Evolutionary conservation across 495 filamentous ascomycete genomes (phyloP), one percentile per base, ranked within the genome.

Genomic region (Aspergillus sclerotiicarbonarius): DNA sequence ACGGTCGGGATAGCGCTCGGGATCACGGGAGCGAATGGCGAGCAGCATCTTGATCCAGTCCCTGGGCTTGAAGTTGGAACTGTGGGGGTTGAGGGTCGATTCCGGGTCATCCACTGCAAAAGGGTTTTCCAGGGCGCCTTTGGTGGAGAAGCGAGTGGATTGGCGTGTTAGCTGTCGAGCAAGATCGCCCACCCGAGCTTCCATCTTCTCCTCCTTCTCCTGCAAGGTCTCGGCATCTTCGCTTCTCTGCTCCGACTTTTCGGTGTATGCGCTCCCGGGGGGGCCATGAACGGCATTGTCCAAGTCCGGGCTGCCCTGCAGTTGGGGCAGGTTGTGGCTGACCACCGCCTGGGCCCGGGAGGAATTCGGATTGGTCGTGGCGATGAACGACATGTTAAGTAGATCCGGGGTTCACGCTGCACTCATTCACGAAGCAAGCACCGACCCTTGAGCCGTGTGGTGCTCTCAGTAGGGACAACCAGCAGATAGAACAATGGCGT

Each of bases 31-130:
- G 7, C 50, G 48, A 30, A 65, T 62, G 5, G 57, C 59, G 16
- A 72, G 50, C 6, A 67, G 54, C 31, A 62, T 59, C 50, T 60
- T 66, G 39, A 72, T 64, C 70, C 70, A 72, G 52, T 72, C 69
- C 5, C 43, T 57, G 8, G 62, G 51, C 33, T 62, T 59, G 51
- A 72, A 72, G 8, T 67, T 69, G 0, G 61, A 58, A 1, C 62
- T 65, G 9, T 69, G 53, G 6, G 68, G 70, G 18, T 72, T 63
- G 6, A 72, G 59, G 15, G 66, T 46, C 8, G 64, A 60, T 25
- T 71, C 68, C 7, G 59, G 57, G 19, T 65, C 59, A 6, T 60
- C 16, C 21, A 60, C 35, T 1, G 31, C 31, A 31, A 65, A 65
- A 4, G 63, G 63, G 20, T 58, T 65, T 15, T 62, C 54, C 10